Evolutionary conservation across 2,329 filamentous ascomycete species (phyloP).

Genomic region (Plenodomus biglobosus): DNA sequence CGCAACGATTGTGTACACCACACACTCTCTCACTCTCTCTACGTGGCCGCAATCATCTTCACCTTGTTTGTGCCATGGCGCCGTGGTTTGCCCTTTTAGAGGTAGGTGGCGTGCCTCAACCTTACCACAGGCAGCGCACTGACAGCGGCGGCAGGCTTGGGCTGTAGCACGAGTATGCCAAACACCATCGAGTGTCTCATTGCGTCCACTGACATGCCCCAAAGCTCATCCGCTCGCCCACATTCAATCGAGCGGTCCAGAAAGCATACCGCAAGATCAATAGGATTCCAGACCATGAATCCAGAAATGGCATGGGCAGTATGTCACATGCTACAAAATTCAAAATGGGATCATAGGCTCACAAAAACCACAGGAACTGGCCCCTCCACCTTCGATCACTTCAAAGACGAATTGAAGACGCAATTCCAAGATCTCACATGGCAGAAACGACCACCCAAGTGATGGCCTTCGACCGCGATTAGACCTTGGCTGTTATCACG

Average conservation of each 20-base stretch:
- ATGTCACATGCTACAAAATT: conserved; percentile 40
- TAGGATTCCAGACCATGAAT: conserved; percentile 47
- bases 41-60: too few relatives aligned
- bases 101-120: conserved; percentile 21
- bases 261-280: conserved; percentile 53
- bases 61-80: conserved; percentile 21
- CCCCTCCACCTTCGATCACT: conserved; percentile 52
- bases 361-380: conserved; percentile 27
- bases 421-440: conserved; percentile 48
- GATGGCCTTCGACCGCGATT: conserved; percentile 1
- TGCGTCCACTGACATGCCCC: neutral
- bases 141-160: conserved; percentile 39
- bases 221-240: conserved; percentile 56
- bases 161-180: conserved; percentile 40
- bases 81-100: conserved; percentile 39
- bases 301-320: conserved; percentile 48
- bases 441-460: conserved; percentile 39
- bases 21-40: too few relatives aligned
- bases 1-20: neutral
- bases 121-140: conserved; percentile 12
- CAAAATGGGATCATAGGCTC: neutral
- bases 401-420: conserved; percentile 56
- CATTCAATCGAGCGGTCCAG: conserved; percentile 58
- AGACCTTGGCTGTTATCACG: too few relatives aligned
- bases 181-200: neutral